Evolutionary conservation across 805 yeast species (phyloP).

Genomic region (Candida suzukii): DNA sequence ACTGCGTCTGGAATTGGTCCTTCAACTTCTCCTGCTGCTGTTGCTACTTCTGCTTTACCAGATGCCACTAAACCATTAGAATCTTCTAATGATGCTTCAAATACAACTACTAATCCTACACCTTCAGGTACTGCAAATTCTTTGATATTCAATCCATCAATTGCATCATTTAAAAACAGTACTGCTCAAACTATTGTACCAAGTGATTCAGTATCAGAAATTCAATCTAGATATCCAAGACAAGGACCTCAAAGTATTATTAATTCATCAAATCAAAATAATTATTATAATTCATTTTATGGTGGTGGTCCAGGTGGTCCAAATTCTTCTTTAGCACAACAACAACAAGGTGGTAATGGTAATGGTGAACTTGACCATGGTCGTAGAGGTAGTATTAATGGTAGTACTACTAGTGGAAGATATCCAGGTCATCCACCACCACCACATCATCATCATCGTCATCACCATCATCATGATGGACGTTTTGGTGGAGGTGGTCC

Average conservation of each 20-base stretch:
- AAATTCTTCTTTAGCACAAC: no score
- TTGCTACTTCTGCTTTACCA: no score
- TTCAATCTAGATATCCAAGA: not conserved
- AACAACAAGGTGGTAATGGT: no score
- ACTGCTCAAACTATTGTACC: not conserved
- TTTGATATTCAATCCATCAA: not conserved
- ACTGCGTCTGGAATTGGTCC: not conserved
- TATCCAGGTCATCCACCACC: no score
- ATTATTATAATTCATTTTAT: no score
- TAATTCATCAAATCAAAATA: no score
- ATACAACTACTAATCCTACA: not conserved
- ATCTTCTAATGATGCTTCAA: no score
- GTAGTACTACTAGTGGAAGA: no score
- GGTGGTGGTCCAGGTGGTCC: not conserved
- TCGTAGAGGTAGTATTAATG: no score
- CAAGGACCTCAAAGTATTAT: not conserved
- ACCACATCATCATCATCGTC: not conserved
- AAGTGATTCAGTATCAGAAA: not conserved
- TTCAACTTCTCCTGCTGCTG: not conserved
- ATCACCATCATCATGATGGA: not conserved
- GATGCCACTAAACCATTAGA: no score
- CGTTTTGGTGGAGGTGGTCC: not conserved
- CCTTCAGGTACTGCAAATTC: not conserved
- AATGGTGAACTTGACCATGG: no score
- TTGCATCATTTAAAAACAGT: not conserved